phyloP scores from a whole-genome alignment of 768 basidiomycete genomes.

The Tricholomella constricta region DNA sequence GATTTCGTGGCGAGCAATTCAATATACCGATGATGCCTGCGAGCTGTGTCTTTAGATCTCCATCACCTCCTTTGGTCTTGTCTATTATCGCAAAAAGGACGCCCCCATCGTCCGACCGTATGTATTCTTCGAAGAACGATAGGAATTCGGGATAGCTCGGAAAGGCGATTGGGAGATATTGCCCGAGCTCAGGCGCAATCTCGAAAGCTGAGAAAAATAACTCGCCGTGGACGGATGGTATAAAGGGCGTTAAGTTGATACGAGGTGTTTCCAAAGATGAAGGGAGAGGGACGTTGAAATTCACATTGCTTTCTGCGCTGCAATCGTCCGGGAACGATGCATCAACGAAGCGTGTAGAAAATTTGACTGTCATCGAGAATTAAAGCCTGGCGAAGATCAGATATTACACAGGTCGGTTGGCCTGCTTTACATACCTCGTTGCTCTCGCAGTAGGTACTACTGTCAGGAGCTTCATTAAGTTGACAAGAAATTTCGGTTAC shows the following conservation, averaged over 20 bases:
- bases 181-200: slow-evolving; percentile 32
- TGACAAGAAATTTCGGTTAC: too few relatives aligned
- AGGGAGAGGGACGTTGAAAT: slow-evolving; percentile 44
- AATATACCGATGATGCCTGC: slow-evolving; percentile 54
- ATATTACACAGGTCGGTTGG: too few relatives aligned
- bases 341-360: too few relatives aligned
- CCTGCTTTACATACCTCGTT: too few relatives aligned
- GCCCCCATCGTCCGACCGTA: slow-evolving; percentile 26
- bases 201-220: slow-evolving; percentile 22
- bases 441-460: too few relatives aligned
- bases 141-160: slow-evolving; percentile 29
- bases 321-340: slow-evolving; percentile 2
- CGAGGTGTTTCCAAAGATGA: slow-evolving; percentile 39
- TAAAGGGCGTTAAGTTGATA: slow-evolving; percentile 46
- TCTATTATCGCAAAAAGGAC: slow-evolving; percentile 51
- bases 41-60: slow-evolving; percentile 27
- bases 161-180: slow-evolving; percentile 43
- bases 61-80: slow-evolving; percentile 37
- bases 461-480: too few relatives aligned
- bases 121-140: slow-evolving; percentile 24
- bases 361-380: too few relatives aligned
- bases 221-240: slow-evolving; percentile 34
- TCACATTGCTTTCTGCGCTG: slow-evolving; percentile 27
- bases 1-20: slow-evolving; percentile 31
- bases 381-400: too few relatives aligned